Percentiles rank a stretch among this genome's conserved stretches.
Evolutionary conservation across 208 protist species (phyloP).

Genomic region (Naegleria lovaniensis): DNA sequence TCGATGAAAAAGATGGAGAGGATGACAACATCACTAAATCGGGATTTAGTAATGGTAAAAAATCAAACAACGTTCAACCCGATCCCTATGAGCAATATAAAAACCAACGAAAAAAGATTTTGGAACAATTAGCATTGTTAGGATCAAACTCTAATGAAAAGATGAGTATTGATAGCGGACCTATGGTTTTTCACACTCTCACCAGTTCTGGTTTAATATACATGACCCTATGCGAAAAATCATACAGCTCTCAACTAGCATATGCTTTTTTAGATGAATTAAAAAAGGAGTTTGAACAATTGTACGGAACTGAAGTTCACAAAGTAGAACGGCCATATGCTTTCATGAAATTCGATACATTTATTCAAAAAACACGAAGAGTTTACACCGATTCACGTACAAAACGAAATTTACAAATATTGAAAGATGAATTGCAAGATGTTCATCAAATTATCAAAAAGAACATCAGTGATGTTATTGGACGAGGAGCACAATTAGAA

Average conservation of each 20-base stretch:
- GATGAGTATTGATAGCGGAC: not conserved
- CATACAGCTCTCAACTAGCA: slow-evolving; percentile 7
- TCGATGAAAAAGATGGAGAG: not conserved
- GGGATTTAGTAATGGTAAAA: not conserved
- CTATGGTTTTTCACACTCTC: not conserved
- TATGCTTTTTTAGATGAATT: slow-evolving; percentile 29
- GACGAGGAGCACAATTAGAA: slow-evolving; percentile 16
- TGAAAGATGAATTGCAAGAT: slow-evolving; percentile 25
- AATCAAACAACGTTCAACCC: not conserved
- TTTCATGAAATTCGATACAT: slow-evolving; percentile 33
- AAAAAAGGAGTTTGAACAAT: slow-evolving; percentile 21
- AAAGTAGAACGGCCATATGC: slow-evolving; percentile 25
- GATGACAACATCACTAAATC: not conserved
- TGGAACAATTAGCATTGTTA: not conserved
- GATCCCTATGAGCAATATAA: slow-evolving; percentile 5
- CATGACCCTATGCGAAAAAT: slow-evolving; percentile 11
- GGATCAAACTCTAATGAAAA: not conserved
- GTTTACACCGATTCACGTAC: slow-evolving; percentile 7
- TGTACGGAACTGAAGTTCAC: slow-evolving; percentile 17
- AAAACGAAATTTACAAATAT: slow-evolving; percentile 14
- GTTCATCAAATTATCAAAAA: slow-evolving; percentile 24
- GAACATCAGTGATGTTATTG: slow-evolving; percentile 19
- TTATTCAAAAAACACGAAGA: slow-evolving; percentile 28
- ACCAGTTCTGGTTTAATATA: not conserved
- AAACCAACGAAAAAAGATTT: slow-evolving; percentile 3